These are phyloP conservation scores for Amphirosellinia nigrospora DNA, from an alignment of 495 filamentous ascomycete genomes.

Conservation along the genomic window DNA sequence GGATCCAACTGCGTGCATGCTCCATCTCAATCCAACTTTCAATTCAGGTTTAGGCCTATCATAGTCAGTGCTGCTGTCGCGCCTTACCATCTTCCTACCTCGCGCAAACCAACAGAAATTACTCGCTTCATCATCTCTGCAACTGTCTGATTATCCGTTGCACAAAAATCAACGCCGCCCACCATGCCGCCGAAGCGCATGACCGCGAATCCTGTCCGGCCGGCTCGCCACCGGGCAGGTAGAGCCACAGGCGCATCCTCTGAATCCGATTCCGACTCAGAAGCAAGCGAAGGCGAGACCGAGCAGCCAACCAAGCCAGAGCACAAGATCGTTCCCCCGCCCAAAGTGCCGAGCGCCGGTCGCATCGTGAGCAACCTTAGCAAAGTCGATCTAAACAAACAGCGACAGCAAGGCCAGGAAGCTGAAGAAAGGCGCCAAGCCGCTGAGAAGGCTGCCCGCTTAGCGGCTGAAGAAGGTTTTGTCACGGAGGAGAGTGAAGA, in stretches of 20 bases:
- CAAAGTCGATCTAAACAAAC: conserved; percentile 70
- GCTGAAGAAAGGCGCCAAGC: conserved; percentile 49
- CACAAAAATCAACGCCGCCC: conserved; percentile 22
- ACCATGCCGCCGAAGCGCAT: conserved; percentile 88
- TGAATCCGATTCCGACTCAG: conserved; percentile 67
- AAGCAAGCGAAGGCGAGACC: conserved; percentile 59
- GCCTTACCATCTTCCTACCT: background rate
- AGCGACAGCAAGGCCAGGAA: conserved; percentile 41
- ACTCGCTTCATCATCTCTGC: background rate
- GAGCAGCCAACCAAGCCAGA: conserved; percentile 34
- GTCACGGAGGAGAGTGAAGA: conserved; percentile 66
- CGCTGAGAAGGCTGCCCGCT: conserved; percentile 50
- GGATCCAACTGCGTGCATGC: background rate
- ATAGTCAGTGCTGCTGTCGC: background rate
- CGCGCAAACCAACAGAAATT: background rate
- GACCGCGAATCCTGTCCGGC: conserved; percentile 88
- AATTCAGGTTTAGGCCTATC: background rate
- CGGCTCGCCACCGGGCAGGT: conserved; percentile 84
- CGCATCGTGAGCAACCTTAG: conserved; percentile 65
- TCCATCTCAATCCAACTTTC: background rate
- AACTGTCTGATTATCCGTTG: background rate
- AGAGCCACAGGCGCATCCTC: conserved; percentile 74
- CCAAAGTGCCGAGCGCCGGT: conserved; percentile 62
- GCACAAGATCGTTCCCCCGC: conserved; percentile 57
- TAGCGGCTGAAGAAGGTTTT: conserved; percentile 74